Evolutionary conservation across 2,329 filamentous ascomycete genomes (phyloP), one percentile per base, ranked within the genome.

Genomic region (Neurospora sp.): DNA sequence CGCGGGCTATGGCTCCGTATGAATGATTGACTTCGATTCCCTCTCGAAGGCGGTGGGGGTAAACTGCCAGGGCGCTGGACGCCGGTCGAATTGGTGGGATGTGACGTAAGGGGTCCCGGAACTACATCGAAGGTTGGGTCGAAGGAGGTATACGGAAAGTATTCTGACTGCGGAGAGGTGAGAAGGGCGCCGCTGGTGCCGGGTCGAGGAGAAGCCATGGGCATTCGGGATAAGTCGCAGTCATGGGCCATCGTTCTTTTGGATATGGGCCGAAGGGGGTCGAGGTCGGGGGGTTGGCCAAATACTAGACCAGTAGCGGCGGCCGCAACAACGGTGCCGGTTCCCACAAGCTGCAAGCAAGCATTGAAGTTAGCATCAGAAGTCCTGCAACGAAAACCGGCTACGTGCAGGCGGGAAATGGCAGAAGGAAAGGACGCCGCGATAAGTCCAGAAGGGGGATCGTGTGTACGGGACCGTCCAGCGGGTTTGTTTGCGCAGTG

Each of bases 241-340:
- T 77, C 74, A 67, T 76, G 68, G 68, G 78, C 76, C 68, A 76
- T 68, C 70, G 76, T 78, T 73, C 77, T 78, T 69, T 72, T 77
- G 40, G 80, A 78, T 38, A 77, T 73, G 37, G 76, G 78, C 67
- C 76, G 76, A 38, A 73, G 52, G 74, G 76, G 65, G 77, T 78
- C 72, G 67, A 80, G 75, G 74, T 86, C 83, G 74, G 79, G 76
- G 65, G 83, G 80, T 78, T 88, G 85, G 74, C 85, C 86, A 78
- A 89, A 88, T 74, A 86, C 85, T 72, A 89, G 80, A 74, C 87
- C 86, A 74, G 82, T 83, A 78, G 86, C 83, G 74, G 86, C 86
- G 76, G 86, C 86, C 80, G 86, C 87, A 78, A 88, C 84, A 74
- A 85, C 86, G 80, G 86, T 86, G 78, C 87, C 85, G 74, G 86